These are phyloP conservation scores for Geotrichum bryndzae DNA, from an alignment of 1,139 yeast genomes.

Conservation along the genomic window DNA sequence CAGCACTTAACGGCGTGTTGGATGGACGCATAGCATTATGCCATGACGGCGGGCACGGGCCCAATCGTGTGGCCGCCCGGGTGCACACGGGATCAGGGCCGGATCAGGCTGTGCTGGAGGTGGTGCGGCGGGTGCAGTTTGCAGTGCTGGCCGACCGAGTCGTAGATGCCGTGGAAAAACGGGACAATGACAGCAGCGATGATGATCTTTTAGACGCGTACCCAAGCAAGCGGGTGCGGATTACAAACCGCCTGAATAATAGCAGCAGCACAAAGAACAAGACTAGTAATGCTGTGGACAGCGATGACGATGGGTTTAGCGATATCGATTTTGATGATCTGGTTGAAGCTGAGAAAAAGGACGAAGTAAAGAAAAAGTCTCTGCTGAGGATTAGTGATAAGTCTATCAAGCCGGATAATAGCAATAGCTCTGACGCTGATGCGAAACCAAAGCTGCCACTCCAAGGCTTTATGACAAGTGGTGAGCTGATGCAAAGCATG, in stretches of 20 bases:
- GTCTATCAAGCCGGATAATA: background rate
- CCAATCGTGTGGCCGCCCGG: background rate
- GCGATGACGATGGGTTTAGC: background rate
- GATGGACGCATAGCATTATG: conserved; percentile 1
- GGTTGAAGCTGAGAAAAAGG: background rate
- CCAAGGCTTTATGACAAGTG: background rate
- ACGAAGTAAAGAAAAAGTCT: background rate
- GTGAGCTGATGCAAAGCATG: background rate
- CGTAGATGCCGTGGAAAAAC: background rate
- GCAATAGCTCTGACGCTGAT: background rate
- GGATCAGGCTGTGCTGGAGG: background rate
- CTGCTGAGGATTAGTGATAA: background rate
- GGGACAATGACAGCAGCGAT: background rate
- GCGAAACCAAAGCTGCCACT: background rate
- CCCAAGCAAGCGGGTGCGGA: background rate
- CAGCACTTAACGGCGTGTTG: background rate
- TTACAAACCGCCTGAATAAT: background rate
- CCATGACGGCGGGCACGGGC: background rate
- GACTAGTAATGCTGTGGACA: background rate
- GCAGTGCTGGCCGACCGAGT: background rate
- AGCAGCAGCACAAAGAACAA: background rate
- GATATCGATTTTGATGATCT: background rate
- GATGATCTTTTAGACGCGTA: background rate
- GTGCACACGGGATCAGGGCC: background rate
- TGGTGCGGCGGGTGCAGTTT: background rate